A percentile compares a stretch with the other conserved stretches of the same genome.
Conservation (phyloP, 2,329 filamentous ascomycete species). For the Microsporum canis region DNA sequence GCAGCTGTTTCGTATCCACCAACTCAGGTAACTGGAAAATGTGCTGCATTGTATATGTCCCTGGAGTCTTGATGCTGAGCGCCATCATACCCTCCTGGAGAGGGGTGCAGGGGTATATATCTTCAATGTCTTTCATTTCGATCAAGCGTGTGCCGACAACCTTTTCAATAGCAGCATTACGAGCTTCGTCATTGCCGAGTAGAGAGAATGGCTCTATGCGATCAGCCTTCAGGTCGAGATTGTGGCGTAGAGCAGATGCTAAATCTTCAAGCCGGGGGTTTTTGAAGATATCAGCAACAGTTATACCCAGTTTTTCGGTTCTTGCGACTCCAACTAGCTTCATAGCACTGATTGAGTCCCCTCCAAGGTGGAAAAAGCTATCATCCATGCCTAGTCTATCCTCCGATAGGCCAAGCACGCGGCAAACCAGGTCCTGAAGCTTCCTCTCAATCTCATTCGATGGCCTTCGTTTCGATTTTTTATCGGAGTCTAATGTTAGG, state of each 20-base stretch:
- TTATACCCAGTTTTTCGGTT: conserved; percentile 14
- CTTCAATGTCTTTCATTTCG: conserved; percentile 16
- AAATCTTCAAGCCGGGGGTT: conserved; percentile 28
- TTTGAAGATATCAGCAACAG: conserved; percentile 21
- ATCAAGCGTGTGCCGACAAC: conserved; percentile 14
- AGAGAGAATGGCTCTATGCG: conserved; percentile 14
- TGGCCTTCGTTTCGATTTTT: conserved; percentile 10
- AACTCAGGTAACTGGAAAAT: conserved; percentile 19
- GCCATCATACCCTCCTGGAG: conserved; percentile 34
- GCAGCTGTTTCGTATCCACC: conserved; percentile 23
- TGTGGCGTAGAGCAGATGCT: conserved; percentile 15
- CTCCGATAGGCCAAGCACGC: conserved; percentile 33
- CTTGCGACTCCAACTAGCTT: conserved; percentile 20
- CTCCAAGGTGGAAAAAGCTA: conserved; percentile 13
- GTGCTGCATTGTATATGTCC: conserved; percentile 32
- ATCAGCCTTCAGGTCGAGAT: neutral
- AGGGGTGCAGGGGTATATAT: conserved; percentile 25
- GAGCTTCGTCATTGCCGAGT: conserved; percentile 6
- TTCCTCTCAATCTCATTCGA: conserved; percentile 20
- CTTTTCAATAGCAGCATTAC: conserved; percentile 6
- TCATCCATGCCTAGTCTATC: conserved; percentile 14
- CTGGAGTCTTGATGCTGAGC: conserved; percentile 27
- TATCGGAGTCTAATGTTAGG: conserved; percentile 9
- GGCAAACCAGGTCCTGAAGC: conserved; percentile 5
- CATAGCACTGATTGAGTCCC: conserved; percentile 19